phyloP scores from a whole-genome alignment of 75 land plant genomes.

The Chamaecyparis obtusa region DNA sequence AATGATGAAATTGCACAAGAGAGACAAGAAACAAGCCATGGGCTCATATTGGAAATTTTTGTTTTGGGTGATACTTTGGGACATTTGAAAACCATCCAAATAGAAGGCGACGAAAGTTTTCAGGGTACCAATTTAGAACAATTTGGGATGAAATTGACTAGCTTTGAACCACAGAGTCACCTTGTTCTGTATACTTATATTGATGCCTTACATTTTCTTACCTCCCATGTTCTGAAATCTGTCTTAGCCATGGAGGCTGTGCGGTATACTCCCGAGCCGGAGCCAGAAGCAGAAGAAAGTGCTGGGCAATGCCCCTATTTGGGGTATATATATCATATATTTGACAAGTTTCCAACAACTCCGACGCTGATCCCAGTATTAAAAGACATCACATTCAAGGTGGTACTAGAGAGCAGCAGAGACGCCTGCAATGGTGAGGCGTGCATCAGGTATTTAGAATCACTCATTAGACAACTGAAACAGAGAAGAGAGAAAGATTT shows the following conservation, averaged over 20 bases:
- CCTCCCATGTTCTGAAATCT: conserved; percentile 10
- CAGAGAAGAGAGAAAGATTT: conserved; percentile 30
- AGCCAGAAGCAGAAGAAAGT: neutral
- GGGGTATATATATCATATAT: conserved; percentile 35
- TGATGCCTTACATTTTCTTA: neutral
- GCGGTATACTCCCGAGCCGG: too few species aligned
- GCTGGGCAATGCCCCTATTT: conserved; percentile 12
- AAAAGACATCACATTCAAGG: neutral
- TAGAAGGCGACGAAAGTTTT: neutral
- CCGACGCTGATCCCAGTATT: conserved; percentile 12
- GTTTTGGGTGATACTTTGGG: neutral
- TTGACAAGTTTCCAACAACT: conserved; percentile 31
- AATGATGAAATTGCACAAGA: neutral
- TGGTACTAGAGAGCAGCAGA: neutral
- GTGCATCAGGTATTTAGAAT: neutral
- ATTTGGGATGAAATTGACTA: neutral
- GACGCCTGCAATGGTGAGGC: neutral
- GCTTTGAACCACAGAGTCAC: conserved; percentile 32
- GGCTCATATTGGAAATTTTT: neutral
- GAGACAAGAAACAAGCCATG: neutral
- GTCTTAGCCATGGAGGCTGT: neutral
- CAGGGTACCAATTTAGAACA: conserved; percentile 6
- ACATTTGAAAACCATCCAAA: neutral
- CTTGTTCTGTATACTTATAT: conserved; percentile 10
- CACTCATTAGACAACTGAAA: neutral